Conservation (phyloP, 2,329 filamentous ascomycete species). For the Xylariaceae sp. region DNA sequence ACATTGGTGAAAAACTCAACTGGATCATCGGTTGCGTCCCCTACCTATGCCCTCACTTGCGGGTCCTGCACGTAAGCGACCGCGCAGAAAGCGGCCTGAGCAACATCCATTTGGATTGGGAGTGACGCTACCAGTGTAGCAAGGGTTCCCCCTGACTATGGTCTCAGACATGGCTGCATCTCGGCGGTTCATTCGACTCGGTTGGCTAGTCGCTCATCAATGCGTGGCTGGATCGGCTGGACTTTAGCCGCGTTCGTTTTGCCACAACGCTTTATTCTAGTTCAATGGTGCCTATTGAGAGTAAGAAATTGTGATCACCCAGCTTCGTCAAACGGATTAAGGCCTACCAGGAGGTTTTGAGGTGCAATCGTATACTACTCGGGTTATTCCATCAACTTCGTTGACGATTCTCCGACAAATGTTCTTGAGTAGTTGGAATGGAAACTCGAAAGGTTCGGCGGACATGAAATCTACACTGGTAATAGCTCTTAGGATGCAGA, state of each 20-base stretch:
- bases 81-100: not conserved
- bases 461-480: constrained; percentile 66
- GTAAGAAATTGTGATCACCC: constrained; percentile 1
- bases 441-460: constrained; percentile 64
- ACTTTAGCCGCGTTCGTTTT: not conserved
- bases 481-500: constrained; percentile 42
- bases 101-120: not conserved
- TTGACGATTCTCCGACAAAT: constrained; percentile 69
- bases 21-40: not conserved
- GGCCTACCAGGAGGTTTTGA: constrained; percentile 53
- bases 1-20: not conserved
- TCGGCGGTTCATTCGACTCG: not conserved
- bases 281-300: constrained; percentile 18
- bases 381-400: constrained; percentile 66
- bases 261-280: constrained; percentile 9
- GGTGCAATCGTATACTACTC: constrained; percentile 64
- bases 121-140: not conserved
- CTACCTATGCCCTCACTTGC: not conserved
- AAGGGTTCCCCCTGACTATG: not conserved
- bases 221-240: not conserved
- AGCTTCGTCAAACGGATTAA: not conserved
- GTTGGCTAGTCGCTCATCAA: not conserved
- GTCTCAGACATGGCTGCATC: too few relatives aligned
- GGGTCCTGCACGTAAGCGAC: not conserved
- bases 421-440: constrained; percentile 59